Evolutionary conservation across 2,329 filamentous ascomycete species (phyloP), one percentile per base, ranked within the genome.

Genomic region (Aspergillus sp.): DNA sequence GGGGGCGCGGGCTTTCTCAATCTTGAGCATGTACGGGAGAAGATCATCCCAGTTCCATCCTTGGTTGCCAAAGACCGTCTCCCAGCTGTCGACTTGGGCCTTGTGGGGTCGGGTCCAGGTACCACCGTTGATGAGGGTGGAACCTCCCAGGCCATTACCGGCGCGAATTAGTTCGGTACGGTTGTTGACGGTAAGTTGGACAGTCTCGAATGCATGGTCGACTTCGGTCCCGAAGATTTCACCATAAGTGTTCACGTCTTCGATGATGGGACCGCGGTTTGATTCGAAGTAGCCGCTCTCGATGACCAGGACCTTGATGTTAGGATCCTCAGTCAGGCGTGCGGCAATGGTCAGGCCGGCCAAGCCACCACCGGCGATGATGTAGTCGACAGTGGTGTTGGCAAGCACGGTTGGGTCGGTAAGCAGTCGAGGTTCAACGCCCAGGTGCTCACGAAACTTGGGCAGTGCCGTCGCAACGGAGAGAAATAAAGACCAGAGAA

Each of bases 21-120:
- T 61, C 62, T 75, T 74, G 35, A 67, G 62, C 56, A 78, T 78
- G 50, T 78, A 78, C 0, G 67, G 68, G 3, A 75, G 48, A 3
- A 79, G 53, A 33, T 57, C 65, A 1, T 68, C 60, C 71, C 73
- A 78, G 30, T 65, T 68, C 69, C 70, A 76, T 1, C 69, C 73
- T 1, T 66, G 51, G 35, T 70, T 74, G 0, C 73, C 75, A 3
- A 78, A 62, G 5, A 64, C 61, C 20, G 61, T 48, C 41, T 61
- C 58, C 59, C 60, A 61, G 4, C 57, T 57, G 41, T 61, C 56
- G 12, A 58, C 32, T 44, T 61, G 57, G 1, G 47, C 53, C 37
- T 59, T 63, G 44, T 62, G 49, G 1, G 60, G 61, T 1, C 60
- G 51, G 5, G 62, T 64, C 62, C 61, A 64, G n/a, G 61, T 55